Evolutionary conservation across 73 alveolate species (phyloP).

Genomic region (Blepharisma stoltei): DNA sequence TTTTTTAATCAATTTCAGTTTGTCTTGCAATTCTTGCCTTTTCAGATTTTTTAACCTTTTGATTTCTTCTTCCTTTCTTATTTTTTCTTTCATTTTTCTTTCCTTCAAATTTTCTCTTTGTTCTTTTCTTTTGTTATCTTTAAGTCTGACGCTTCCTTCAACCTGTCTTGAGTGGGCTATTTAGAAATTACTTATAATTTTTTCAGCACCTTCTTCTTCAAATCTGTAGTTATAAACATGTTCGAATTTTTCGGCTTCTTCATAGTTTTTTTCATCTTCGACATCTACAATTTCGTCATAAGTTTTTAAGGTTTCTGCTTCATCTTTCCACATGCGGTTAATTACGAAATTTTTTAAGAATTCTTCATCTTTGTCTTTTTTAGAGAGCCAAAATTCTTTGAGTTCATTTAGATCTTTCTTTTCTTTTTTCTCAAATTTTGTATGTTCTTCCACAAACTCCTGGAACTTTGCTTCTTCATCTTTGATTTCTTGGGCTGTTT

Average conservation of each 20-base stretch:
- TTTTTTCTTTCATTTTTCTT: conserved; percentile 48
- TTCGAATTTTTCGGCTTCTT: conserved; percentile 57
- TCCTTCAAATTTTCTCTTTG: conserved; percentile 42
- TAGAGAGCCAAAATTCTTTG: conserved; percentile 45
- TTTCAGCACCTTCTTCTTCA: conserved; percentile 36
- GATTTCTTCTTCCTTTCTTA: conserved; percentile 44
- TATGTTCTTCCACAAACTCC: conserved; percentile 30
- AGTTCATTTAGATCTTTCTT: conserved; percentile 37
- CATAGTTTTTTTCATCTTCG: conserved; percentile 51
- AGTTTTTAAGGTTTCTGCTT: conserved; percentile 26
- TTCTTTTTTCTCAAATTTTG: conserved; percentile 33
- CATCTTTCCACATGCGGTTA: conserved; percentile 51
- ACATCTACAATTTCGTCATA: conserved; percentile 51
- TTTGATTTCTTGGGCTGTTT: conserved; percentile 32
- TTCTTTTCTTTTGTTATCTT: conserved; percentile 42
- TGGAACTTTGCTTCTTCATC: conserved; percentile 31
- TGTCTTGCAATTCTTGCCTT: conserved; percentile 50
- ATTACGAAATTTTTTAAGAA: conserved; percentile 55
- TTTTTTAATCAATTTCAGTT: conserved; percentile 41
- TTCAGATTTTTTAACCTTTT: conserved; percentile 43
- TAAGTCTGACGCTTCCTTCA: conserved; percentile 41
- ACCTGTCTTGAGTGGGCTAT: conserved; percentile 53
- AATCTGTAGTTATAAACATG: conserved; percentile 51
- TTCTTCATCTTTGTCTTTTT: conserved; percentile 35
- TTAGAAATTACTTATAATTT: conserved; percentile 36